Evolutionary conservation across 192 early-diverging fungal species (phyloP), one percentile per base, ranked within the genome.

Genomic region (Coemansia sp.): DNA sequence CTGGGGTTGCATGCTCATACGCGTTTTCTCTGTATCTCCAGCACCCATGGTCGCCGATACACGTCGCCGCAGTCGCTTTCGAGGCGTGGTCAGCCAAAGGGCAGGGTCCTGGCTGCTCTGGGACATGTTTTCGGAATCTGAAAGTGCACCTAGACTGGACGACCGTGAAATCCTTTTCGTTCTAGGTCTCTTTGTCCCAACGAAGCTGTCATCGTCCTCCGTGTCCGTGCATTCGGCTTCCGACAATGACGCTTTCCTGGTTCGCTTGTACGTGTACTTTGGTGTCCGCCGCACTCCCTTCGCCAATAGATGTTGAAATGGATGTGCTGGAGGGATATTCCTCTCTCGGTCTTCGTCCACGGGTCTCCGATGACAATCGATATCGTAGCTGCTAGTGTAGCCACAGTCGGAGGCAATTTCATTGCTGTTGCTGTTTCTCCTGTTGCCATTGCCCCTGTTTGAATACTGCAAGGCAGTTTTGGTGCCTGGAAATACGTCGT

Each of bases 11-110:
- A 49, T 19, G 32, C 22, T 50, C 5, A 66, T 63, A 20, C 65
- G 65, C 17, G 61, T 63, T 41, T 59, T 59, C 11, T 38, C 56
- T 8, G 51, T 14, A 7, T 49, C 58, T 12, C 20, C 16, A 42
- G 56, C 39, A 9, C 56, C 56, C 1, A 51, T 17, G 5, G 60
- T 55, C 14, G 43, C 42, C 11, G 67, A 62, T 16, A 17, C 13
- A 0, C 74, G 39, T 25, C 71, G 67, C 40, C 69, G 64, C 38
- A 54, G 62, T 3, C 74, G 74, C 61, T 83, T 83, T 6, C 75
- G 80, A 7, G 80, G 80, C 6, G 80, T 83, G 5, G 80, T 75
- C 40, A 83, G 75, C 80, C 75, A 83, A 12, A 60, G 69, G 2
- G 80, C 80, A 4, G 80, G 80, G 40, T 83, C 75, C 50, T 68